Evolutionary conservation across 2,329 filamentous ascomycete species (phyloP).

Genomic region (Penicillium sp.): DNA sequence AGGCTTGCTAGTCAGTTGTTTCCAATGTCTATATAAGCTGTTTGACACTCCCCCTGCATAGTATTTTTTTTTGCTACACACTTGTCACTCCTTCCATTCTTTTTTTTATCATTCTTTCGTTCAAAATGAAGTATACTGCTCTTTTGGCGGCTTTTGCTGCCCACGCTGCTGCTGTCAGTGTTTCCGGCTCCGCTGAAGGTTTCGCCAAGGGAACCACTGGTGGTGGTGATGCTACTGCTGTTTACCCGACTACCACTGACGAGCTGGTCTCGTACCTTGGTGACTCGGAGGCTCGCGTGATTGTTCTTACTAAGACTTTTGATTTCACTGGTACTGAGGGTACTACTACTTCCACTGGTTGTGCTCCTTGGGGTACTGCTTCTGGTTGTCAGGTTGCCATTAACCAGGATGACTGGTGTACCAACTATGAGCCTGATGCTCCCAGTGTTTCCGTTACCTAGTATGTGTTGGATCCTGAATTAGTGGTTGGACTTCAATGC

Average conservation of each 20-base stretch:
- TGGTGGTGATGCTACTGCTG: constrained; percentile 56
- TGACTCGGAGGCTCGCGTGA: constrained; percentile 55
- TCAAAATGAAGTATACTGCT: constrained; percentile 19
- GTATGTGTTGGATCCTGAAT: neutral
- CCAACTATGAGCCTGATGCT: constrained; percentile 58
- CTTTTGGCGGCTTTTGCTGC: constrained; percentile 21
- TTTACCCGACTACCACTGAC: constrained; percentile 54
- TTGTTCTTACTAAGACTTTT: constrained; percentile 45
- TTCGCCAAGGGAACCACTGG: constrained; percentile 60
- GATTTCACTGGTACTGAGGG: constrained; percentile 57
- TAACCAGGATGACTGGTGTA: constrained; percentile 61
- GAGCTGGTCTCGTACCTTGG: constrained; percentile 62
- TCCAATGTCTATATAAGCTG: constrained; percentile 2
- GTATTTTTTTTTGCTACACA: neutral
- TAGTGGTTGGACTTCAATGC: neutral
- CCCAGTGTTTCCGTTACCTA: constrained; percentile 46
- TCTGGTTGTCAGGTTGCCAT: constrained; percentile 60
- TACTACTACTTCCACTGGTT: constrained; percentile 52
- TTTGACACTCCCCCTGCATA: neutral
- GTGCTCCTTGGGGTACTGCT: constrained; percentile 58
- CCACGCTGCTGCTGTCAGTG: constrained; percentile 22
- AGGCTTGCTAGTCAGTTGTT: neutral
- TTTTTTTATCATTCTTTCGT: constrained; percentile 1
- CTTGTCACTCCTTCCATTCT: constrained; percentile 1
- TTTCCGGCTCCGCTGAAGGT: constrained; percentile 44